Evolutionary conservation across 2,329 filamentous ascomycete genomes (phyloP), one percentile per base, ranked within the genome.

Genomic region (Ophiocordyceps camponoti-leonardi): DNA sequence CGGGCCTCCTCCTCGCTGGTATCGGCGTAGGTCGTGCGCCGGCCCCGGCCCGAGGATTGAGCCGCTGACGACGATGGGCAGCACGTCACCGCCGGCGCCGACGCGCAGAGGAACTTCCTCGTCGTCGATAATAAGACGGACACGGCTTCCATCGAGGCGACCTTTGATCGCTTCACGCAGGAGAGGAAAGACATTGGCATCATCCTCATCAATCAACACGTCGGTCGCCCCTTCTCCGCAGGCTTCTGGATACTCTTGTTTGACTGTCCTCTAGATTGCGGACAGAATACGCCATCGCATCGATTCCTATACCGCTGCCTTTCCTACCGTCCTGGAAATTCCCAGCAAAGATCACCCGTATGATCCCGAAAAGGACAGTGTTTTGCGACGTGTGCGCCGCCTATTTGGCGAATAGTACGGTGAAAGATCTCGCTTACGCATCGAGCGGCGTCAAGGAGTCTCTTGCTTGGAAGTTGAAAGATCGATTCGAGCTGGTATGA

Each of bases 341-440:
- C 92, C 92, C 22, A 94, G 86, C 67, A 98, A 98, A 72, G 92
- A 98, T 63, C 92, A 98, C 62, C 92, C 92, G 2, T 98, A 98
- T 60, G 90, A 98, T 57, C 92, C 92, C 0, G 92, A 98, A 67
- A 98, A 98, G 71, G 92, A 98, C 64, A 96, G 90, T 59, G 90
- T 98, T 41, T 64, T 98, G 66, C 84, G 88, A 67, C 76, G 92
- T 53, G 92, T 98, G 42, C 68, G 73, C 49, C 68, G 73, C 48
- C 52, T 78, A 47, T 81, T 81, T 66, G 77, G 77, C 54, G 77
- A 88, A 68, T 88, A 76, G 61, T 40, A 23, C 28, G n/a, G 31
- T 20, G 4, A 12, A 6, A 10, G 3, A 8, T n/a, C 20, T 18
- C 26, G 3, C 7, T 10, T 39, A 11, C n/a, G n/a, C 35, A 19